phyloP scores from a whole-genome alignment of 768 basidiomycete genomes.

The Imleria badia region DNA sequence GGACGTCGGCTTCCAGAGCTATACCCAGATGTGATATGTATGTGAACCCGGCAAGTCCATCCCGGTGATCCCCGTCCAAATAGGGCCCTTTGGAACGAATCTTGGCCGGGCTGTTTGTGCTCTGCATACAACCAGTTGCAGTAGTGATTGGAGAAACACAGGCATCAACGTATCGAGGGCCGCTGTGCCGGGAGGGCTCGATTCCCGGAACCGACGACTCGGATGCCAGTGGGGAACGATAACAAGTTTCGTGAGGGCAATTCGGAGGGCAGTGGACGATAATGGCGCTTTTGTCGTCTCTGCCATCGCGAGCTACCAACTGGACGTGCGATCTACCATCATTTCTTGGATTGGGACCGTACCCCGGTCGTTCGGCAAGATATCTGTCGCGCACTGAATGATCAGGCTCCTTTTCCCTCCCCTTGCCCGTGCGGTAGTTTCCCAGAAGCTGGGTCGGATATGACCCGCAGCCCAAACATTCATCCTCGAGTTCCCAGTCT shows the following conservation, averaged over 20 bases:
- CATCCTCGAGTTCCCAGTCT: not conserved
- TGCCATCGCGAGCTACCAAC: constrained; percentile 15
- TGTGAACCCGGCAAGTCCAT: constrained; percentile 9
- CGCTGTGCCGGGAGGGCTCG: not conserved
- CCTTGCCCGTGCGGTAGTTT: not conserved
- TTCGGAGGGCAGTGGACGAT: constrained; percentile 17
- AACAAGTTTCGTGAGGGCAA: constrained; percentile 21
- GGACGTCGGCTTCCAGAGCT: constrained; percentile 23
- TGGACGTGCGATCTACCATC: constrained; percentile 24
- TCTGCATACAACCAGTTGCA: not conserved
- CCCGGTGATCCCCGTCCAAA: not conserved
- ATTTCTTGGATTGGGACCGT: not conserved
- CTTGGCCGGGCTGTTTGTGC: not conserved
- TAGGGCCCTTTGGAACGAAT: not conserved
- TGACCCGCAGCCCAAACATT: not conserved
- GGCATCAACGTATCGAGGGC: constrained; percentile 25
- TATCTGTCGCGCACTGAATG: not conserved
- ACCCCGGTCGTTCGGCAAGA: not conserved
- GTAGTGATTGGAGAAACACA: constrained; percentile 28
- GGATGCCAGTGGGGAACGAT: not conserved
- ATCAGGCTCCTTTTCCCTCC: not conserved
- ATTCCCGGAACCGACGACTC: not conserved
- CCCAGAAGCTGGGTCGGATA: not conserved
- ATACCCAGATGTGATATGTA: constrained; percentile 14
- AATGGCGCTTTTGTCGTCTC: constrained; percentile 10